Evolutionary conservation across 129 eudicot species (phyloP), one percentile per base, ranked within the genome.

Genomic region (Escallonia herrerae): DNA sequence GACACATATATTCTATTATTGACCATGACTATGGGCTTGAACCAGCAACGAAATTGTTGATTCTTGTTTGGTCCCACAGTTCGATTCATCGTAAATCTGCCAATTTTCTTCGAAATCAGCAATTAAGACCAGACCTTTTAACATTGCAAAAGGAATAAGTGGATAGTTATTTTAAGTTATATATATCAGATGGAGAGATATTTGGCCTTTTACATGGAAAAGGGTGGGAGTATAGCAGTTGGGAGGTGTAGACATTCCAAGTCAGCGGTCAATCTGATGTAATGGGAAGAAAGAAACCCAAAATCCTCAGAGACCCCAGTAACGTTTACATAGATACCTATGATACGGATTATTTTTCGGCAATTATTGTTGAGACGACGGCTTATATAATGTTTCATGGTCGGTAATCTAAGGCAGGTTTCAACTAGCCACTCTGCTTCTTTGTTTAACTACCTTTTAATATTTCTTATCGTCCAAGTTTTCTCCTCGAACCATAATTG

Each of bases 381-480:
- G 33, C 33, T 22, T 22, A 22, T 7, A 4, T 44, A 63, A 63
- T 7, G 14, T 3, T 3, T 8, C 4, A 44, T 63, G 4, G 10
- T 7, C 48, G 11, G 44, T 22, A 12, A 15, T 64, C 68, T 11
- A 37, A 64, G 68, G 68, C 9, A 64, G 68, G 68, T 10, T 37
- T 64, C 43, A 64, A 48, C 58, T 64, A 4, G 38, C 58, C 58
- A 22, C 33, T 22, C 33, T 22, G 33, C 33, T 22, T 22, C 33
- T 22, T 22, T 22, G 33, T 22, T 22, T 22, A 22, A 22, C 33
- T 22, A 22, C 33, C 33, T 22, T 22, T 22, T 22, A 22, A 22
- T 22, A 22, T 22, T 22, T 22, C 1, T 22, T 22, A 1, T 22
- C 33, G 33, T 22, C 33, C 1, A 22, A 22, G 33, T 22, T 22